Conservation (phyloP, 139 green algal species). For the Edaphochlamys debaryana region DNA sequence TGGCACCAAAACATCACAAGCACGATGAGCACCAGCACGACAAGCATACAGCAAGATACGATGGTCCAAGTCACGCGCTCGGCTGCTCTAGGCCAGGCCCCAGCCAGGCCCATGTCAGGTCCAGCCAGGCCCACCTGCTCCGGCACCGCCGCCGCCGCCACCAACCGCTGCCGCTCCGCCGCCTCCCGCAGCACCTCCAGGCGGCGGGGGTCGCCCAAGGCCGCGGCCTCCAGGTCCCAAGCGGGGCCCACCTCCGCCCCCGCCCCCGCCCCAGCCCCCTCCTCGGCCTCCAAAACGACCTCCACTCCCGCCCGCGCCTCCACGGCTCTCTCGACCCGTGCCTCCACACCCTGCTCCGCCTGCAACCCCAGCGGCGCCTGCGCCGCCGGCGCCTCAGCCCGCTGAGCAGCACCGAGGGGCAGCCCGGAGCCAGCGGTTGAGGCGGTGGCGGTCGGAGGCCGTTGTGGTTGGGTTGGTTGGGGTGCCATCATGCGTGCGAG, state of each 20-base stretch:
- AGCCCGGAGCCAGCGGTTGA: no score
- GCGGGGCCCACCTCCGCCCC: background rate
- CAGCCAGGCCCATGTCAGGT: no score
- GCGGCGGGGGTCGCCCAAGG: conserved; percentile 18
- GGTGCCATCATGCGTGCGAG: conserved; percentile 12
- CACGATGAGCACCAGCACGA: no score
- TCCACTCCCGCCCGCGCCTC: background rate
- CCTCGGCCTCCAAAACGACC: background rate
- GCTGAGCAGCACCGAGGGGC: no score
- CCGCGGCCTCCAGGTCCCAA: background rate
- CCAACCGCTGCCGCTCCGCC: background rate
- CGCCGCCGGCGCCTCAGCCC: no score
- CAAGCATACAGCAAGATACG: no score
- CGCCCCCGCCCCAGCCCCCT: background rate
- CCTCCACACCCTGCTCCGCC: background rate
- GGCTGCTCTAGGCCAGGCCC: no score
- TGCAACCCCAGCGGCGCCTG: background rate
- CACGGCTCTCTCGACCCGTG: background rate
- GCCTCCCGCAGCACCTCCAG: conserved; percentile 16
- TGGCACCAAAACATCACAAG: no score
- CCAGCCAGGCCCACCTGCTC: conserved; percentile 38
- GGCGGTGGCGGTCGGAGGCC: no score
- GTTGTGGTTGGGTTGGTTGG: no score
- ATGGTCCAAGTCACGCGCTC: no score
- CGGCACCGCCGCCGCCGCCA: conserved; percentile 3